These are phyloP conservation scores for Fragilariopsis cylindrus DNA, from an alignment of 108 stramenopile species.

Conservation along the genomic window DNA sequence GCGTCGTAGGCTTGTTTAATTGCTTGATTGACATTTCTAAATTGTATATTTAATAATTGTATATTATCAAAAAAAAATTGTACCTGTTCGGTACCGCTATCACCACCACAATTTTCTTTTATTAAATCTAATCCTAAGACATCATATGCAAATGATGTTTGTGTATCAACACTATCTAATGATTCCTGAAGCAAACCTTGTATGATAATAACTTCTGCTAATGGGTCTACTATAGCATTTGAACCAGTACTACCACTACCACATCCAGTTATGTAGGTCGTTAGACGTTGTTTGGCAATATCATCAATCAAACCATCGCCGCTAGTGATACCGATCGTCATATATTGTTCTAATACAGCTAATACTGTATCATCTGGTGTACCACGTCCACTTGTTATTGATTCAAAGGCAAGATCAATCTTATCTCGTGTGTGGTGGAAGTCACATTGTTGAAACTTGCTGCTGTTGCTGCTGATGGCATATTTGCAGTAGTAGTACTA, in stretches of 20 bases:
- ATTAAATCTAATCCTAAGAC: not conserved
- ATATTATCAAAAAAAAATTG: conserved; percentile 14
- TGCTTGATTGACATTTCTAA: not conserved
- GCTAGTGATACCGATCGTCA: not conserved
- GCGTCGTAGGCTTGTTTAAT: not conserved
- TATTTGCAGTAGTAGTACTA: not conserved
- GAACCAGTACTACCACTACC: not conserved
- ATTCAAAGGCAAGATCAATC: too few relatives aligned
- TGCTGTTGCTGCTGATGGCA: not conserved
- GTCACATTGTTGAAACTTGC: not conserved
- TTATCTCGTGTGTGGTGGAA: too few relatives aligned
- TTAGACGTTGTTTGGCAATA: not conserved
- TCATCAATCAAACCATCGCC: not conserved
- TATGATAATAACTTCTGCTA: conserved; percentile 4
- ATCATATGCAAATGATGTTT: not conserved
- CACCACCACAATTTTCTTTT: conserved; percentile 7
- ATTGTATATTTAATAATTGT: conserved; percentile 4
- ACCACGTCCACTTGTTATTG: not conserved
- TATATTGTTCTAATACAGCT: conserved; percentile 9
- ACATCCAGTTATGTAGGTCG: conserved; percentile 21
- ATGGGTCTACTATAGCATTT: not conserved
- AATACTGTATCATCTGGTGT: conserved; percentile 11
- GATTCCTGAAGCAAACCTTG: conserved; percentile 8
- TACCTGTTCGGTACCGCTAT: not conserved
- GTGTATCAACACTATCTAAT: not conserved